phyloP scores from a whole-genome alignment of 2,329 filamentous ascomycete genomes.

The Xylaria arbuscula region DNA sequence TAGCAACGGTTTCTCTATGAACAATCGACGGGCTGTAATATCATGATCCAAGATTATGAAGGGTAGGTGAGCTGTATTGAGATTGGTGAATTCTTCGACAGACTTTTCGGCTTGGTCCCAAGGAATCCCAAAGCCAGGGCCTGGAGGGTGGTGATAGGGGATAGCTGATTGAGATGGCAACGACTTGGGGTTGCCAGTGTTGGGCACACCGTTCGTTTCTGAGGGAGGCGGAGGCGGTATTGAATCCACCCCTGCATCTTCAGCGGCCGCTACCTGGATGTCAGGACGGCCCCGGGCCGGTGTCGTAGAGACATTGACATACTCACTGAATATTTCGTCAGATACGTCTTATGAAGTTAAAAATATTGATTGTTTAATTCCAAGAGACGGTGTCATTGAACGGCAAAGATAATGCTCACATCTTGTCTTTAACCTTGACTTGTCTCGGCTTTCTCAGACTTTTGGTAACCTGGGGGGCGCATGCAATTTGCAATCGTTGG shows the following conservation, averaged over 20 bases:
- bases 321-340: conserved; percentile 9
- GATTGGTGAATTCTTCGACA: conserved; percentile 50
- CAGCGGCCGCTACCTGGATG: not conserved
- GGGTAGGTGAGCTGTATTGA: conserved; percentile 53
- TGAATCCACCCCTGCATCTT: not conserved
- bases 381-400: not conserved
- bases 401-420: conserved; percentile 32
- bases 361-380: not conserved
- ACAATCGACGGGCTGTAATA: conserved; percentile 48
- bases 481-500: conserved; percentile 42
- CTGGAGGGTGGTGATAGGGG: not conserved
- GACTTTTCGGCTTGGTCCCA: conserved; percentile 54
- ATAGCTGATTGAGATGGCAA: not conserved
- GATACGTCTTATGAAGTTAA: not conserved
- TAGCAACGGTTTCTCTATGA: conserved; percentile 53
- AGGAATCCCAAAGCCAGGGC: conserved; percentile 53
- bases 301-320: not conserved
- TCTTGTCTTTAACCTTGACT: conserved; percentile 42
- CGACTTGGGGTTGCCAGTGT: not conserved
- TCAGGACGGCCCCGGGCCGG: not conserved
- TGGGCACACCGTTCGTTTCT: not conserved
- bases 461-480: conserved; percentile 46
- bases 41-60: conserved; percentile 52
- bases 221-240: not conserved
- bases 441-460: conserved; percentile 47